phyloP scores from a whole-genome alignment of 192 early-diverging fungal genomes.

The Phycomyces blakesleeanus region DNA sequence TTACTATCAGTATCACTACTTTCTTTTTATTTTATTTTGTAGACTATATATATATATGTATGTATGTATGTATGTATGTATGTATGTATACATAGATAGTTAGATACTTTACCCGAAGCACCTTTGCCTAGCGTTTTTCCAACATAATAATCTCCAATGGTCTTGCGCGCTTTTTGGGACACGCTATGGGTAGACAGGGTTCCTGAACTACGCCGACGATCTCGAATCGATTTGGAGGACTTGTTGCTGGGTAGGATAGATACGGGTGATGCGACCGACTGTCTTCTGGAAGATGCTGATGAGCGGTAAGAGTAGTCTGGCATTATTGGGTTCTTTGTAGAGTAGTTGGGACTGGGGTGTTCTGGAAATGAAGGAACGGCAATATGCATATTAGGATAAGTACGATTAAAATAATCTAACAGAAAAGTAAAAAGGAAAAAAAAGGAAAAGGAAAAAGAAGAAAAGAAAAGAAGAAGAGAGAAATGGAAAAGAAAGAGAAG shows the following conservation, averaged over 20 bases:
- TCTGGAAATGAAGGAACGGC: constrained; percentile 7
- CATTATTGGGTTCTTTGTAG: constrained; percentile 1
- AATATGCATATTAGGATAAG: constrained; percentile 16
- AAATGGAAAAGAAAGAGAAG: too few relatives aligned
- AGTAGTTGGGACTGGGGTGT: constrained; percentile 8
- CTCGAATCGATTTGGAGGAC: constrained; percentile 19
- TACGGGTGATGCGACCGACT: constrained; percentile 15
- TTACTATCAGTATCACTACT: too few relatives aligned
- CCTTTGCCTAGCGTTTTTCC: constrained; percentile 52
- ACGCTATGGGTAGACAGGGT: constrained; percentile 22
- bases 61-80: too few relatives aligned
- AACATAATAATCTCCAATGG: constrained; percentile 44
- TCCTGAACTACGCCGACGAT: constrained; percentile 22
- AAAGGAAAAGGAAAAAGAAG: constrained; percentile 3
- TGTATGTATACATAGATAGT: too few relatives aligned
- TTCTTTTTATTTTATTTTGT: too few relatives aligned
- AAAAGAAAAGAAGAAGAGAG: background rate
- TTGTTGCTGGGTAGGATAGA: constrained; percentile 3
- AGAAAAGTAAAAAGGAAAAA: constrained; percentile 9
- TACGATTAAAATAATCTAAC: background rate
- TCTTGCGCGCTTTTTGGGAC: constrained; percentile 31
- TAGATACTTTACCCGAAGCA: constrained; percentile 45
- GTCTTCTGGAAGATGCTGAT: constrained; percentile 8
- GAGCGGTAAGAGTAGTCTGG: constrained; percentile 4
- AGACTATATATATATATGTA: too few relatives aligned